Evolutionary conservation across 192 early-diverging fungal genomes (phyloP).

Genomic region (Diversispora eburnea): DNA sequence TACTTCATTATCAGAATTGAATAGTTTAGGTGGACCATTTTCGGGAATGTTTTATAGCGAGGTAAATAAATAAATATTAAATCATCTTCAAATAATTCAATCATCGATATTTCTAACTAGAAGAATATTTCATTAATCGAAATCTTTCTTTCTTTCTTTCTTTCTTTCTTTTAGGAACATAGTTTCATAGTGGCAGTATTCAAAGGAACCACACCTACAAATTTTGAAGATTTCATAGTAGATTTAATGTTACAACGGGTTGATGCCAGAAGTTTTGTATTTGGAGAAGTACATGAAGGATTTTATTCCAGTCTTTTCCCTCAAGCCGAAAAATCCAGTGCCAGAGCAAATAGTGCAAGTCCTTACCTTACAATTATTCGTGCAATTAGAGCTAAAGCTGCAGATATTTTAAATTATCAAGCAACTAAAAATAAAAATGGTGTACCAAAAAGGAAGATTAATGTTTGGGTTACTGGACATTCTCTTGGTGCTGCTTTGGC

Average conservation of each 20-base stretch:
- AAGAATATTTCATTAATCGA: not conserved
- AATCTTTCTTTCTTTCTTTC: not conserved
- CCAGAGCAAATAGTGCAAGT: constrained; percentile 26
- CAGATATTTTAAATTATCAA: constrained; percentile 29
- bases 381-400: constrained; percentile 33
- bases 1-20: constrained; percentile 45
- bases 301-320: constrained; percentile 53
- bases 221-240: constrained; percentile 47
- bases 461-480: constrained; percentile 54
- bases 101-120: not conserved
- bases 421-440: constrained; percentile 18
- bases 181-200: constrained; percentile 45
- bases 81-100: not conserved
- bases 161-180: constrained; percentile 26
- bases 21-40: constrained; percentile 46
- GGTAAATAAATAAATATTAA: not conserved
- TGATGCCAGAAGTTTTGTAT: constrained; percentile 46
- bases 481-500: constrained; percentile 50
- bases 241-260: constrained; percentile 48
- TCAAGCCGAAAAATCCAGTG: constrained; percentile 1
- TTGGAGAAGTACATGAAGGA: constrained; percentile 50
- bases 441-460: constrained; percentile 28
- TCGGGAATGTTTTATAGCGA: constrained; percentile 46
- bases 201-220: constrained; percentile 51
- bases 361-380: constrained; percentile 39